These are phyloP conservation scores for Sporothrix schenckii DNA, from an alignment of 2,329 filamentous ascomycete genomes.

Conservation along the genomic window DNA sequence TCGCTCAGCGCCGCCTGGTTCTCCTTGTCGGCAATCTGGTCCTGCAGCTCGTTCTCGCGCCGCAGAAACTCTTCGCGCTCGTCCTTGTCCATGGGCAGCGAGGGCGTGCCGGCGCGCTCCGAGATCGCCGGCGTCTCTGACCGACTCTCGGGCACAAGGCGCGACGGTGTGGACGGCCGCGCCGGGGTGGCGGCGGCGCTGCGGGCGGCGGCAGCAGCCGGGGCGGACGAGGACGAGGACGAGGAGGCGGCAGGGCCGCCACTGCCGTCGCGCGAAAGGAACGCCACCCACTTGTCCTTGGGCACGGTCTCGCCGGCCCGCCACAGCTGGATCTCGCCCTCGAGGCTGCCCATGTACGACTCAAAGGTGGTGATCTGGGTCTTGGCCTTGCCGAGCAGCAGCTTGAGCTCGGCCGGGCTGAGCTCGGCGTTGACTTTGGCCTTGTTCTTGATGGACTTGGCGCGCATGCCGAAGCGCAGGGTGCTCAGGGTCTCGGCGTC, in stretches of 20 bases:
- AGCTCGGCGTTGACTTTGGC: constrained; percentile 99
- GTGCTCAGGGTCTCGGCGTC: constrained; percentile 92
- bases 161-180: constrained; percentile 58
- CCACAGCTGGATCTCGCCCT: constrained; percentile 85
- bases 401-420: constrained; percentile 92
- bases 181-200: constrained; percentile 58
- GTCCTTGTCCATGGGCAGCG: constrained; percentile 87
- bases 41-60: constrained; percentile 94
- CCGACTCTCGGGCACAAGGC: constrained; percentile 59
- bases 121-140: constrained; percentile 68
- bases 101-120: constrained; percentile 84
- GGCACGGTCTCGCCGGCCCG: constrained; percentile 85
- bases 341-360: constrained; percentile 78
- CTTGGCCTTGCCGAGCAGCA: constrained; percentile 88
- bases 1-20: constrained; percentile 77
- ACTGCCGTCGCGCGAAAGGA: constrained; percentile 59
- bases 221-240: not conserved
- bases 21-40: constrained; percentile 93
- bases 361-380: constrained; percentile 87
- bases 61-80: constrained; percentile 94
- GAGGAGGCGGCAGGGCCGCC: constrained; percentile 42
- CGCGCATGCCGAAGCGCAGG: constrained; percentile 89
- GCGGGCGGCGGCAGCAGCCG: constrained; percentile 42
- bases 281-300: constrained; percentile 81
- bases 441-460: constrained; percentile 99